Percentiles rank a stretch among this genome's conserved stretches.
phyloP scores from a whole-genome alignment of 768 basidiomycete genomes.

The Termitomyces sp. region DNA sequence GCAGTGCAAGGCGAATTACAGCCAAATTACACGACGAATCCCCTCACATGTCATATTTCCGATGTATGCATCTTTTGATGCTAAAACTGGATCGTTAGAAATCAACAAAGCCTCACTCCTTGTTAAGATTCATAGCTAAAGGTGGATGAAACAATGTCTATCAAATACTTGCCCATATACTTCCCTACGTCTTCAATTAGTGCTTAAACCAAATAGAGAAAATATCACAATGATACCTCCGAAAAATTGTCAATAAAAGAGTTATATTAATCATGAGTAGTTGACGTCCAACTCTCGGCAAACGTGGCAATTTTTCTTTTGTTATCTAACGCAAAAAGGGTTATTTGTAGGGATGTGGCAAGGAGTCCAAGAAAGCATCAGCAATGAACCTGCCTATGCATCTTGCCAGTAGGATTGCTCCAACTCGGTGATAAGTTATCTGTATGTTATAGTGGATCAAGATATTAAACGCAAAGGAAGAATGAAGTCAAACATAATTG shows the following conservation, averaged over 20 bases:
- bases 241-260: neutral
- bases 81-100: no score
- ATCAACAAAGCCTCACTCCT: neutral
- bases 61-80: neutral
- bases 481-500: conserved; percentile 29
- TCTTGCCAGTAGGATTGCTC: conserved; percentile 17
- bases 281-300: conserved; percentile 15
- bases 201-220: conserved; percentile 3
- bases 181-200: conserved; percentile 14
- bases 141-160: neutral
- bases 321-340: conserved; percentile 32
- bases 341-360: conserved; percentile 24
- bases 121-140: neutral
- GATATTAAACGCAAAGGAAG: conserved; percentile 21
- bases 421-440: conserved; percentile 18
- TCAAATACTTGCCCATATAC: neutral
- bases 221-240: conserved; percentile 22
- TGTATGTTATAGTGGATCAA: conserved; percentile 25
- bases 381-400: conserved; percentile 36
- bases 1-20: neutral
- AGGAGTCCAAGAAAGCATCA: conserved; percentile 24
- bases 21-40: neutral
- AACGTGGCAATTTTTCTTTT: conserved; percentile 21
- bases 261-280: conserved; percentile 12
- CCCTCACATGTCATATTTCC: neutral